Base-by-base conservation (phyloP, 2,329 filamentous ascomycete species). In the Verticillium longisporum region DNA sequence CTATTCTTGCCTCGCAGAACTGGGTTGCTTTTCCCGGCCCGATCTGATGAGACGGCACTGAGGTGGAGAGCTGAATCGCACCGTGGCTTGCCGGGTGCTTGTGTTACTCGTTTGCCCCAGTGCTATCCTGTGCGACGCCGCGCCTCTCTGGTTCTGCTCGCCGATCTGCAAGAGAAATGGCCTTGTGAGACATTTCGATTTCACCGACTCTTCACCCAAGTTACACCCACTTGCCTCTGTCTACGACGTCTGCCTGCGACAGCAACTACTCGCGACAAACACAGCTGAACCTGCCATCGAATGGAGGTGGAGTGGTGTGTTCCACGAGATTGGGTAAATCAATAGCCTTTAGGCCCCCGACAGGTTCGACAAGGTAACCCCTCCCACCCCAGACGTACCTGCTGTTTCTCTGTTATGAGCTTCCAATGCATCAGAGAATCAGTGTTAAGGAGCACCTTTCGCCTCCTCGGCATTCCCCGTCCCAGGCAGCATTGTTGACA, bases 281-380 rank as follows among this genome's bases (percentile, higher is more conserved):
- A 32, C 11, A 45, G 34, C 21, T 31, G 56, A 55, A 53, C 26
- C 18, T 21, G 58, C 18, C 38, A 56, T 36, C 55, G 62, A 50
- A 64, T 64, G 62, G 58, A 64, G 54, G 58, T 38, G 56, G 59
- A 53, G 50, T 26, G 54, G 33, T 57, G 38, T 58, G 56, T 41
- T 59, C 45, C 34, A 34, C 58, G 60, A 50, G 57, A 61, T 59
- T 61, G 62, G 41, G 62, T 62, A 61, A 61, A 61, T 64, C 58
- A 57, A 62, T 64, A 64, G 56, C 61, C 56, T 56, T 53, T 37
- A 58, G 56, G 59, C 55, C 53, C 59, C 57, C 54, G 56, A 57
- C 41, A 57, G 54, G 57, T 53, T 57, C 57, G 61, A 64, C 63
- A 60, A 64, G 63, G 63, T 64, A 64, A 50, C 61, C 59, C 63